Evolutionary conservation across 768 basidiomycete genomes (phyloP).

Genomic region (Termitomyces sp.): DNA sequence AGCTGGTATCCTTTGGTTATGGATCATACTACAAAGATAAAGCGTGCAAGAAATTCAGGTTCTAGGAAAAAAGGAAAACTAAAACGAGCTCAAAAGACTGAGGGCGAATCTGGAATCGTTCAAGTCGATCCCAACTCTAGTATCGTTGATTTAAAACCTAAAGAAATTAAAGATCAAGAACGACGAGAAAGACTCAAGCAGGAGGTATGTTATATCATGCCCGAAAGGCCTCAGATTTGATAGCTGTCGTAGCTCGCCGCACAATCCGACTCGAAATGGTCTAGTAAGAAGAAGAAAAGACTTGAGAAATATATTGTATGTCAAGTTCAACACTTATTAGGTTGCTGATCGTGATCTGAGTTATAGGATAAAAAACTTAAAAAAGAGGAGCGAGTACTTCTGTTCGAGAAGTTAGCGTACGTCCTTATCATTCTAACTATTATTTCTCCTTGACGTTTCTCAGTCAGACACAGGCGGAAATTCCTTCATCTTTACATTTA

Average conservation of each 20-base stretch:
- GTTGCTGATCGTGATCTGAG: not conserved
- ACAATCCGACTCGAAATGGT: conserved; percentile 68
- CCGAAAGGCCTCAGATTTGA: not conserved
- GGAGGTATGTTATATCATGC: conserved; percentile 40
- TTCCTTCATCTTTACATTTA: conserved; percentile 52
- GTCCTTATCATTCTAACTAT: conserved; percentile 20
- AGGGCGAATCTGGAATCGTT: conserved; percentile 11
- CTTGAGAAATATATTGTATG: conserved; percentile 90
- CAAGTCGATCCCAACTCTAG: conserved; percentile 53
- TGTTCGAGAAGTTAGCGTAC: conserved; percentile 82
- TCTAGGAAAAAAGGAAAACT: conserved; percentile 60
- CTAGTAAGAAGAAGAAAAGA: conserved; percentile 80
- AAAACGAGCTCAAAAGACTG: conserved; percentile 20
- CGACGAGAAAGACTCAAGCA: conserved; percentile 52
- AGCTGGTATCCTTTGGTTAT: conserved; percentile 1
- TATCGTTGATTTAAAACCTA: conserved; percentile 52
- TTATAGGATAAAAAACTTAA: conserved; percentile 87
- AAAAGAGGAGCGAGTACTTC: conserved; percentile 74
- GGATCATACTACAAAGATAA: conserved; percentile 29
- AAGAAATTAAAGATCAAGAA: conserved; percentile 56
- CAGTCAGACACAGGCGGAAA: conserved; percentile 74
- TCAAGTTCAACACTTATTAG: conserved; percentile 1
- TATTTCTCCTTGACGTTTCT: conserved; percentile 20
- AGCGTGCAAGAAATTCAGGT: conserved; percentile 61
- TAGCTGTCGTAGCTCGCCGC: conserved; percentile 31